Evolutionary conservation across 2,329 filamentous ascomycete genomes (phyloP), one percentile per base, ranked within the genome.

Genomic region (Alternaria tenuissima): DNA sequence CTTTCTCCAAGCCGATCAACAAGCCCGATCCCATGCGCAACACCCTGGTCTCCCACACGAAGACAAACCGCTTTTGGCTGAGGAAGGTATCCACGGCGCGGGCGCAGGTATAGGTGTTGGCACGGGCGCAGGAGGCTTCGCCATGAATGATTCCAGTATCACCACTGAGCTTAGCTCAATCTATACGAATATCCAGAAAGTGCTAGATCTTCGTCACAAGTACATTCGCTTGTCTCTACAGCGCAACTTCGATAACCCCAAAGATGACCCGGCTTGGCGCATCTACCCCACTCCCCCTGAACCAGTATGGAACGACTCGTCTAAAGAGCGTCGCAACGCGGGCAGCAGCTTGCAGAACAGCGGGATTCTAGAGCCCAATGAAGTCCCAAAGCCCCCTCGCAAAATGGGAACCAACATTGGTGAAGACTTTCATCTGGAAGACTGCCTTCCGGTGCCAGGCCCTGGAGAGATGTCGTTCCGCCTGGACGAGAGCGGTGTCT

Each of bases 261-360:
- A 93, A 70, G 93, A 98, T 75, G 87, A 91, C 18, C 85, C 89
- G 0, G 86, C 84, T 51, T 99, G 94, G 94, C 85, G 86, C 55
- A 92, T 99, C 44, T 98, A 98, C 72, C 95, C 95, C 9, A 88
- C 92, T 14, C 94, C 94, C 5, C 95, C 94, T 6, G 92, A 96
- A 71, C 95, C 95, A 16, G 92, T 92, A 3, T 98, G 95, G 94
- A 86, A 89, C 60, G 88, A 88, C 62, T 63, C 66, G 4, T 86
- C 85, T 36, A 84, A 84, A 58, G 81, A 83, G 58, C 79, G 79
- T 32, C 72, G 73, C 49, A 77, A 77, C 61, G 74, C 71, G 4
- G 70, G 69, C 61, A 80, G 75, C 62, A 80, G 75, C 58, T 69
- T 80, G 73, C 75, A 75, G 34, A 81, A 79, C 52, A 79, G 76